A percentile compares a stretch with the other conserved stretches of the same genome.
Conservation (phyloP, 768 basidiomycete species). For the Ramaria sp. region DNA sequence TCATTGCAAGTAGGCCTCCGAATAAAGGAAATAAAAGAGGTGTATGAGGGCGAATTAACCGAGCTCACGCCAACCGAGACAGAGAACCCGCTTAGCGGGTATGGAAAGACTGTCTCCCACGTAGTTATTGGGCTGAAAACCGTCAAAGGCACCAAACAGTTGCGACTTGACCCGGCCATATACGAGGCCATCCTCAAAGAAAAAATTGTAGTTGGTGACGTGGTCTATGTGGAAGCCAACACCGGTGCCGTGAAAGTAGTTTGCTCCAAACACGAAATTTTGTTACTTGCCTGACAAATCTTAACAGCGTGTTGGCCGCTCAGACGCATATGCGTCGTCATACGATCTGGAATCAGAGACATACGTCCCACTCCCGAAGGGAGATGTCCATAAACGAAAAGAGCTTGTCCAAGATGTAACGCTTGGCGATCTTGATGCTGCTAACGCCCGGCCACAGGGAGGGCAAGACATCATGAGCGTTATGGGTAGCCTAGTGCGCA, state of each 20-base stretch:
- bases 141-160: conserved; percentile 84
- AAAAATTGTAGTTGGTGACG: conserved; percentile 92
- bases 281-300: not conserved
- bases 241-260: conserved; percentile 90
- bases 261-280: conserved; percentile 4
- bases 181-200: conserved; percentile 98
- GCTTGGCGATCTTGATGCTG: conserved; percentile 89
- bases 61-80: conserved; percentile 94
- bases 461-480: conserved; percentile 99
- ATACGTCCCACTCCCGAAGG: conserved; percentile 95
- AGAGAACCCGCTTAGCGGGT: conserved; percentile 94
- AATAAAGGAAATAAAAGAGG: conserved; percentile 98
- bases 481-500: conserved; percentile 84
- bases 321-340: conserved; percentile 94
- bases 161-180: conserved; percentile 87
- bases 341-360: conserved; percentile 98
- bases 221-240: conserved; percentile 89
- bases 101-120: conserved; percentile 98
- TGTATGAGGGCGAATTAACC: conserved; percentile 97
- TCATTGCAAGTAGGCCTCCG: conserved; percentile 56
- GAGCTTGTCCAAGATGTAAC: conserved; percentile 94
- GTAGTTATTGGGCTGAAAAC: conserved; percentile 95
- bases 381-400: conserved; percentile 92
- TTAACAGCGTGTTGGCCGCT: conserved; percentile 80
- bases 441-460: conserved; percentile 91